Evolutionary conservation across 108 stramenopile species (phyloP), one percentile per base, ranked within the genome.

Genomic region (Fistulifera pelliculosa): DNA sequence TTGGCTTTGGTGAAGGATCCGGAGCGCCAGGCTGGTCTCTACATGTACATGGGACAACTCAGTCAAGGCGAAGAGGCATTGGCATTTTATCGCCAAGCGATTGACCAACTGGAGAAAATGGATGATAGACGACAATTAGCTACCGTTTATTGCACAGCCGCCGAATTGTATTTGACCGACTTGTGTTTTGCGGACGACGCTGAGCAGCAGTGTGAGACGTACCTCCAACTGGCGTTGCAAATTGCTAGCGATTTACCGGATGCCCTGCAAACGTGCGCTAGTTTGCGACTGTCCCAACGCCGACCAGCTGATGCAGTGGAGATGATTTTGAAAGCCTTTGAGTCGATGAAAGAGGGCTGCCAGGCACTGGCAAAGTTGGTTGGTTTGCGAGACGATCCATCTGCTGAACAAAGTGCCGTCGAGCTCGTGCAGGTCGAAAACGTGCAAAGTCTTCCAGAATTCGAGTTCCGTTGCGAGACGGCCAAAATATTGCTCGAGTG

Each of bases 121-220:
- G 52, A 73, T 21, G 22, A 41, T 24, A 28, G 74, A 62, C 58
- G 68, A 61, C 83, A 85, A 64, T 70, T 93, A 5, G 70, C 83
- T 39, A 67, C 77, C 24, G 92, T 81, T 15, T 75, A 79, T 61
- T 87, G 88, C 58, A 73, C 78, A 10, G 64, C 89, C 48, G 85
- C 83, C 11, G 92, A 94, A 63, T 67, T 94, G 1, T 94, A 81
- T 60, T 63, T 94, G 64, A 94, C 92, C 6, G 92, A 94, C 62
- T 71, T 94, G 42, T 94, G 92, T 58, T 84, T 71, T 28, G 87
- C 81, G 52, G 87, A 83, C 18, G 75, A 80, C 47, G 92, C 92
- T 15, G 92, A 94, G 64, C 50, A 54, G 8, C 58, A 68, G 27
- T 87, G 88, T 41, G 87, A 87, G 62, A 49, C 67, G 1, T 68